These are phyloP conservation scores for Micractinium sp. DNA, from an alignment of 139 green algal species.

Conservation along the genomic window DNA sequence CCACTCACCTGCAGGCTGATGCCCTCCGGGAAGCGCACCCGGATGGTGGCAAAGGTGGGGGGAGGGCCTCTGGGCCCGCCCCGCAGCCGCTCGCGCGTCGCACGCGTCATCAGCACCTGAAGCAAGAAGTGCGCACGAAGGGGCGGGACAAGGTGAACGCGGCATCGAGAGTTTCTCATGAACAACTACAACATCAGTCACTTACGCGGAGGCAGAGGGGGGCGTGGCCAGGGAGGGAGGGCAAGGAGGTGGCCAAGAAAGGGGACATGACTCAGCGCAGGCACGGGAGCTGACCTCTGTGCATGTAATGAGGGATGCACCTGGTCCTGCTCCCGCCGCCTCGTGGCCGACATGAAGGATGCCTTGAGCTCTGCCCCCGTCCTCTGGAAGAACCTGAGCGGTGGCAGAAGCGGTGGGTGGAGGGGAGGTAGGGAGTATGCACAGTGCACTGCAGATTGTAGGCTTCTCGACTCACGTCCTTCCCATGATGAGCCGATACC, in stretches of 20 bases:
- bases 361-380: constrained; percentile 70
- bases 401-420: too few species aligned
- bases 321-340: constrained; percentile 49
- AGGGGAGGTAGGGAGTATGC: too few species aligned
- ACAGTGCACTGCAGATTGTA: too few species aligned
- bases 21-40: constrained; percentile 75
- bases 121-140: too few species aligned
- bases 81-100: constrained; percentile 52
- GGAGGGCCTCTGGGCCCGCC: background rate
- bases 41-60: constrained; percentile 41
- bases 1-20: constrained; percentile 67
- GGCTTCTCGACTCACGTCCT: too few species aligned
- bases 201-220: background rate
- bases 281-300: background rate
- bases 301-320: background rate
- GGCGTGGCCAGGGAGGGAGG: background rate
- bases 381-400: constrained; percentile 68
- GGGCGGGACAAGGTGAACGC: too few species aligned
- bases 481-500: too few species aligned
- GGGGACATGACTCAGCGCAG: background rate
- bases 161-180: too few species aligned
- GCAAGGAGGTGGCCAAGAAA: background rate
- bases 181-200: too few species aligned
- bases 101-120: constrained; percentile 61
- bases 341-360: constrained; percentile 50